Evolutionary conservation across 176 grass and related monocot species (phyloP).

Genomic region (Canna indica): DNA sequence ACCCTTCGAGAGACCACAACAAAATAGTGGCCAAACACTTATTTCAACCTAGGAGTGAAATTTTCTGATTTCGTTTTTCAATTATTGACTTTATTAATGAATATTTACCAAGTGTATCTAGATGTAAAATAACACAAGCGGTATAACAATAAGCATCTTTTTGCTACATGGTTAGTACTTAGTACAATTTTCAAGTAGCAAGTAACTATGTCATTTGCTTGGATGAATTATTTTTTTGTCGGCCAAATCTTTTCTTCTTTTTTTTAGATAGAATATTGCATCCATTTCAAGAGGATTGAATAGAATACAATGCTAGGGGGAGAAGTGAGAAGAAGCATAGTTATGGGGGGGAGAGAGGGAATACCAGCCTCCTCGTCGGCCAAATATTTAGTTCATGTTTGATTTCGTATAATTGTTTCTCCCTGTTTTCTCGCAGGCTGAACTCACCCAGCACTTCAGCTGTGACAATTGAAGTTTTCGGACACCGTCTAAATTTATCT

Average conservation of each 20-base stretch:
- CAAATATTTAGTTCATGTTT: too few relatives aligned
- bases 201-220: not conserved
- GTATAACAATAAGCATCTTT: not conserved
- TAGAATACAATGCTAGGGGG: too few relatives aligned
- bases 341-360: too few relatives aligned
- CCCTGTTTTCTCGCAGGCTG: slow-evolving; percentile 35
- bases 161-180: not conserved
- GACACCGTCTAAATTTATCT: slow-evolving; percentile 59
- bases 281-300: too few relatives aligned
- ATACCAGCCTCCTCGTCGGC: too few relatives aligned
- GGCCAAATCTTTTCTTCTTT: too few relatives aligned
- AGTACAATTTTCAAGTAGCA: not conserved
- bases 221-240: too few relatives aligned
- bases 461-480: slow-evolving; percentile 66
- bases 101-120: not conserved
- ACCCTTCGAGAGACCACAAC: not conserved
- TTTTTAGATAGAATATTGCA: too few relatives aligned
- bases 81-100: not conserved
- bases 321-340: too few relatives aligned
- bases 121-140: not conserved
- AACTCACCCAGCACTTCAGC: slow-evolving; percentile 81
- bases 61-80: not conserved
- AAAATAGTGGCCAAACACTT: not conserved
- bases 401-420: too few relatives aligned
- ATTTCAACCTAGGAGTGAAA: not conserved